Base-by-base conservation (phyloP, 106 monocot genomes). In the Dendrobium chrysotoxum region DNA sequence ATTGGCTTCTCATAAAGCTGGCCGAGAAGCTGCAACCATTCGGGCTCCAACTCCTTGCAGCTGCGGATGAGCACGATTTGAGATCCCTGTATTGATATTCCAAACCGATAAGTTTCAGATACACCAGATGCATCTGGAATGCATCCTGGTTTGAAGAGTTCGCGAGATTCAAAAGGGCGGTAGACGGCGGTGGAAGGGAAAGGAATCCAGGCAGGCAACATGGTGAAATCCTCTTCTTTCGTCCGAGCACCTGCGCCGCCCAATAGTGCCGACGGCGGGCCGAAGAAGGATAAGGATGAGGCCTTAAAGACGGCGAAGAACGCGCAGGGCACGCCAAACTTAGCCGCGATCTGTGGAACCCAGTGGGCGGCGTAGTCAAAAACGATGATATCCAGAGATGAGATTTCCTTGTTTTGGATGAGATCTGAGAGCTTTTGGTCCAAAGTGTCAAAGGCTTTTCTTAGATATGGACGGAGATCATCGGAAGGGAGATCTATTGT, bases 401-500 rank as follows among this genome's bases (percentile, higher is more conserved):
- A 50, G 1, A 50, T 11, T 50, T 50, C 3, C 50, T 13, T 15
- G 50, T 50, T 13, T 50, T 50, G 85, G 50, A 89, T 53, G 50
- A 89, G 55, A 53, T 20, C 28, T 28, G 44, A 39, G 80, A 93
- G 88, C n/a, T 53, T 13, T 0, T 79, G 81, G 40, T 83, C 85
- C 8, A 89, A 61, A 45, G 78, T 65, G 71, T 91, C 89, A 76
- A 91, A 86, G n/a, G 91, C 84, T 26, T 72, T 61, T 76, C 87
- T 88, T 40, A 92, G 86, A 28, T 57, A 5, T 15, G 88, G 79
- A 83, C 89, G 89, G 40, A 89, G 86, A 23, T 20, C 61, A 40
- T 83, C 73, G 21, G 85, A 54, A 15, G 89, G 91, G 18, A 92
- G 88, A 78, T 86, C 40, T 70, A 83, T 91, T 55, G 91, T 89